phyloP scores from a whole-genome alignment of 192 early-diverging fungal genomes.

The Jimgerdemannia flammicorona region DNA sequence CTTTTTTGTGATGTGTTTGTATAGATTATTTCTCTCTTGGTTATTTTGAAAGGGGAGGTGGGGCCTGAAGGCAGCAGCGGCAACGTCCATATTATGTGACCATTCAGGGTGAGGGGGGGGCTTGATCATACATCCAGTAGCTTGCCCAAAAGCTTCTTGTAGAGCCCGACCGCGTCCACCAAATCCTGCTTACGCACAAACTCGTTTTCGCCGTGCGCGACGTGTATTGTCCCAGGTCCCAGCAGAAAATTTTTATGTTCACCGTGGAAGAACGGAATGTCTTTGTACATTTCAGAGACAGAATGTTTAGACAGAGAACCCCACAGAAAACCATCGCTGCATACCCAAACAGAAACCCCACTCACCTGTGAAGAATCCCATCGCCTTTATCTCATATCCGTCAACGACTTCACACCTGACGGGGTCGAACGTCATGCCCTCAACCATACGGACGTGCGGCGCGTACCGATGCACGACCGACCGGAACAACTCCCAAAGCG shows the following conservation, averaged over 20 bases:
- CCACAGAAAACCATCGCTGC: conserved; percentile 13
- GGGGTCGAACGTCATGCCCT: conserved; percentile 32
- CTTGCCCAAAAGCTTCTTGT: conserved; percentile 11
- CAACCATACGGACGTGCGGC: conserved; percentile 27
- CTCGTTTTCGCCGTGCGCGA: conserved; percentile 32
- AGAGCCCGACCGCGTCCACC: conserved; percentile 27
- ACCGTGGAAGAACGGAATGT: no score
- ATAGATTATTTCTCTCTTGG: no score
- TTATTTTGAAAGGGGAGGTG: no score
- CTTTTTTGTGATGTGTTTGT: no score
- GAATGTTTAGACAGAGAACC: background rate
- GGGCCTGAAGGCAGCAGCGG: no score
- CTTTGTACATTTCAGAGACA: no score
- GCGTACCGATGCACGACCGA: conserved; percentile 2
- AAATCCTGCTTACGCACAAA: conserved; percentile 36
- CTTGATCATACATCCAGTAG: background rate
- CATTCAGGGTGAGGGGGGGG: no score
- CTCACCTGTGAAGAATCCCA: conserved; percentile 27
- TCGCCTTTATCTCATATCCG: conserved; percentile 27
- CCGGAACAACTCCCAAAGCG: conserved; percentile 30
- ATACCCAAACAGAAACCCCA: conserved; percentile 14
- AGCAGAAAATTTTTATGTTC: conserved; percentile 6
- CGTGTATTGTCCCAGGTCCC: conserved; percentile 31
- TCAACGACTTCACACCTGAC: conserved; percentile 35
- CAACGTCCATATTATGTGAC: no score